These are phyloP conservation scores for Luvunga scandens DNA, from an alignment of 345 rosid genomes.

Conservation along the genomic window DNA sequence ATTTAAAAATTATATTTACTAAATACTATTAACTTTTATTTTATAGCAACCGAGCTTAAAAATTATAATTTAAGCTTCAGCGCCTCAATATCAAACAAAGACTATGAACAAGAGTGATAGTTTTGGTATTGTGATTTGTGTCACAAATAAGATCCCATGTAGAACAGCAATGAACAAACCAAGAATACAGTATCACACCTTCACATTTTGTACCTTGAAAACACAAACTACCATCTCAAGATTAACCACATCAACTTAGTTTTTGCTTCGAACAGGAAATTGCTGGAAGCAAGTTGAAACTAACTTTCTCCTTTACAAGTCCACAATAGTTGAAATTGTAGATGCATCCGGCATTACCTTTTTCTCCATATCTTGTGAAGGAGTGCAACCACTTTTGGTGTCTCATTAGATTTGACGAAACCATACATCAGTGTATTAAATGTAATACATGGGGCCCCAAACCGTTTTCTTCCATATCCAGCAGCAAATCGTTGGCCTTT, in stretches of 20 bases:
- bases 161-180: too few species aligned
- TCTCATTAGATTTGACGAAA: not conserved
- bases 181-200: too few species aligned
- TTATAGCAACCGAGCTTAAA: rapidly evolving
- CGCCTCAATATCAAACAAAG: too few species aligned
- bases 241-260: too few species aligned
- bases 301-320: not conserved
- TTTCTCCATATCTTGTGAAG: not conserved
- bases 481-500: not conserved
- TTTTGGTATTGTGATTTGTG: too few species aligned
- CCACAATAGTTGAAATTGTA: not conserved
- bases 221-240: too few species aligned
- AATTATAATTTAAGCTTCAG: rapidly evolving
- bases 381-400: not conserved
- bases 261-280: too few species aligned
- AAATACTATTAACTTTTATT: too few species aligned
- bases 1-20: too few species aligned
- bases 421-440: not conserved
- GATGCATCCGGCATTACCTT: not conserved
- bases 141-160: too few species aligned
- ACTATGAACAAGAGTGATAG: too few species aligned
- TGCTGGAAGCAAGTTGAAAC: not conserved
- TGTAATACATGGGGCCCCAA: rapidly evolving
- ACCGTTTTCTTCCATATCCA: not conserved
- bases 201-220: too few species aligned